These are phyloP conservation scores for Glomus cerebriforme DNA, from an alignment of 192 early-diverging fungal genomes.

Conservation along the genomic window DNA sequence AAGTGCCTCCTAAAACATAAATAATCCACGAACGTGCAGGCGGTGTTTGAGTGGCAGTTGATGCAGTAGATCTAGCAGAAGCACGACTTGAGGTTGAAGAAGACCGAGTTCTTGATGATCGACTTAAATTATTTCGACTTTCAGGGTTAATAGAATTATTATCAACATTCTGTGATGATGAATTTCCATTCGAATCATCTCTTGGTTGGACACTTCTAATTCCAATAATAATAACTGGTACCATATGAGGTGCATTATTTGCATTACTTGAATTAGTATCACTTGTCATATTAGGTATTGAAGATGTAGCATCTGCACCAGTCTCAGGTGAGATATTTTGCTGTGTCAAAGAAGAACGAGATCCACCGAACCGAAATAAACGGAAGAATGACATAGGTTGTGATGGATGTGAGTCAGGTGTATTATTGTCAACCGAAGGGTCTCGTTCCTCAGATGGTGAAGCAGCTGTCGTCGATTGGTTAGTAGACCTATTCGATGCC, in stretches of 20 bases:
- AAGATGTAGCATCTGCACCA: neutral
- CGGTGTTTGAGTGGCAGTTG: constrained; percentile 17
- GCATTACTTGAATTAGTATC: neutral
- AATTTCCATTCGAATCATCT: neutral
- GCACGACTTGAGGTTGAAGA: constrained; percentile 6
- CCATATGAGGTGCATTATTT: constrained; percentile 20
- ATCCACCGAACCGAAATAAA: constrained; percentile 21
- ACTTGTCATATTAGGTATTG: neutral
- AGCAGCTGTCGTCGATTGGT: constrained; percentile 1
- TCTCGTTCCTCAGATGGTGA: constrained; percentile 6
- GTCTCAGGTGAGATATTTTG: neutral
- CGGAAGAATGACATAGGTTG: constrained; percentile 20
- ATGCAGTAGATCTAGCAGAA: neutral
- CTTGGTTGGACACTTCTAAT: constrained; percentile 12
- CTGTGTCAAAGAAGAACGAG: constrained; percentile 3
- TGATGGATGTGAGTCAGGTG: neutral
- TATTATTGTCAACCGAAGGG: neutral
- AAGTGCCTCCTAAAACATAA: constrained; percentile 22
- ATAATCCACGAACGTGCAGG: constrained; percentile 23
- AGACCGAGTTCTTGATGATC: constrained; percentile 6
- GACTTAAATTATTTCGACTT: neutral
- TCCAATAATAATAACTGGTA: constrained; percentile 25
- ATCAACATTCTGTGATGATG: neutral
- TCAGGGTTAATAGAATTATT: neutral
- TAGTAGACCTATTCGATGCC: neutral